phyloP scores from a whole-genome alignment of 805 yeast species.

The Metschnikowia bowlesiae region DNA sequence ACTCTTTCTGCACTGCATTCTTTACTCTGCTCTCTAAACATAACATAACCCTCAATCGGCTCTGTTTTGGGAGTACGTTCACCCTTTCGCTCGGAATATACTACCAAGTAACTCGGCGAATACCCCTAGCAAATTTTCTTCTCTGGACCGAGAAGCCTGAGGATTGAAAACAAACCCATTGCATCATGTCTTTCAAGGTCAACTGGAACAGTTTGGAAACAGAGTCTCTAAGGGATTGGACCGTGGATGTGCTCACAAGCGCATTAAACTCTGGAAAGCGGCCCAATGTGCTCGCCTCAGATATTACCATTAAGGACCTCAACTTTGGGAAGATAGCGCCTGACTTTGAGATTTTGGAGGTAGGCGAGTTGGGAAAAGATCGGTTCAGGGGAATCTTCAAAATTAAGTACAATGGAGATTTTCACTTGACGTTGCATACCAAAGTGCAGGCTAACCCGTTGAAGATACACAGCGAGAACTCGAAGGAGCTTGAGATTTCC shows the following conservation, averaged over 20 bases:
- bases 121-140: neutral
- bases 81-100: neutral
- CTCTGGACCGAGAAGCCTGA: neutral
- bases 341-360: conserved; percentile 69
- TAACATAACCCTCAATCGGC: neutral
- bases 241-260: conserved; percentile 60
- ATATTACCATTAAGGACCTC: conserved; percentile 61
- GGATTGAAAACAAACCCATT: neutral
- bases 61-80: neutral
- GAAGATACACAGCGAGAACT: conserved; percentile 54
- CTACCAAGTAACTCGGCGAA: neutral
- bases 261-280: conserved; percentile 71
- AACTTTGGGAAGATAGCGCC: conserved; percentile 75
- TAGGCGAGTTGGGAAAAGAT: conserved; percentile 75
- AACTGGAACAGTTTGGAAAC: conserved; percentile 74
- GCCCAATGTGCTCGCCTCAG: conserved; percentile 67
- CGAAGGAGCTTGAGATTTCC: conserved; percentile 31
- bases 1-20: conserved; percentile 2
- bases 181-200: conserved; percentile 67
- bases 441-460: conserved; percentile 82
- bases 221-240: conserved; percentile 57
- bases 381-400: conserved; percentile 80
- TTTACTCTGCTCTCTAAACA: neutral
- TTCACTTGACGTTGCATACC: conserved; percentile 68
- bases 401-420: conserved; percentile 70